Conservation (phyloP, 805 yeast genomes). For the Metschnikowia colocasiae region DNA sequence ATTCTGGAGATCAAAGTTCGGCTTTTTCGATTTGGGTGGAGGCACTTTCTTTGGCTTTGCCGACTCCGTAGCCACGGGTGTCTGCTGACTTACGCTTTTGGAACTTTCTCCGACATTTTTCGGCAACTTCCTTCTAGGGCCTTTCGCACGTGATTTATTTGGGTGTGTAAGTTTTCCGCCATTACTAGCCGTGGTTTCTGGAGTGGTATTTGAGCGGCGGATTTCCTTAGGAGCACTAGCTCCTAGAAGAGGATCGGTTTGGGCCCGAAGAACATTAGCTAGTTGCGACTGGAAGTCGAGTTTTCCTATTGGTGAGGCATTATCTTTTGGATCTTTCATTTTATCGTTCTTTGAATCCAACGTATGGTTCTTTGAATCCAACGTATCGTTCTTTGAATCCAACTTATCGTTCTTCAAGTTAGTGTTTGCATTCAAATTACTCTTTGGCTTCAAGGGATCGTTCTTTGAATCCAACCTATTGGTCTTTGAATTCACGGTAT, state of each 20-base stretch:
- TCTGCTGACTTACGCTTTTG: not conserved
- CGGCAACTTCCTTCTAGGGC: conserved; percentile 51
- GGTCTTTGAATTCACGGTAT: not conserved
- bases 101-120: conserved; percentile 11
- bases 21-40: conserved; percentile 18
- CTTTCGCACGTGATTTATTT: conserved; percentile 46
- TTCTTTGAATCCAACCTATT: not conserved
- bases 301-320: not conserved
- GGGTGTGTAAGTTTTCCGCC: conserved; percentile 36
- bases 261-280: conserved; percentile 27
- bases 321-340: not conserved
- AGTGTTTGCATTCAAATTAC: too few relatives aligned
- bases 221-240: not conserved
- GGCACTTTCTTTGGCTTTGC: conserved; percentile 9
- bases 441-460: too few relatives aligned
- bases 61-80: not conserved
- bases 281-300: conserved; percentile 15
- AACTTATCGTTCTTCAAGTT: not conserved
- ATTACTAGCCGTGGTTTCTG: conserved; percentile 2
- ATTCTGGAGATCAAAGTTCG: conserved; percentile 14
- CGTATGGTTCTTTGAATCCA: not conserved
- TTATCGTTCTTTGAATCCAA: too few relatives aligned
- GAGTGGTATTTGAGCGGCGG: conserved; percentile 9
- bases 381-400: not conserved
- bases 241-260: conserved; percentile 24